phyloP scores from a whole-genome alignment of 1,284 basidiomycete genomes.

The Omphalotus olearius region DNA sequence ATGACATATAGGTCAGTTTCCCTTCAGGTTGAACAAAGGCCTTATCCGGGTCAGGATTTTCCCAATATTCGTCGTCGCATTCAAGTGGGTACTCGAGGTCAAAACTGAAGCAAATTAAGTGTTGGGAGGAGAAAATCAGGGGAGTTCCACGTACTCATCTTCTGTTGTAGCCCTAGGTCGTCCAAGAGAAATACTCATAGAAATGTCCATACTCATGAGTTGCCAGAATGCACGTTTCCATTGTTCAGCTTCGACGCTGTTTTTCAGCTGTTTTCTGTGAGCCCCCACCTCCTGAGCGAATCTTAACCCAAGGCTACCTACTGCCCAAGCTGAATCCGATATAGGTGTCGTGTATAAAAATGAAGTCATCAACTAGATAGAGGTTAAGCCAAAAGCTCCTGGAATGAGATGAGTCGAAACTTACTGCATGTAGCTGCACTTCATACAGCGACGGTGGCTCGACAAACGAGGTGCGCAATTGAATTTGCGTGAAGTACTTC shows the following conservation, averaged over 20 bases:
- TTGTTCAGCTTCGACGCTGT: conserved; percentile 32
- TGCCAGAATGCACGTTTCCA: conserved; percentile 83
- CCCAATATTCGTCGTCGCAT: conserved; percentile 60
- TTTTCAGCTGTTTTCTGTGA: conserved; percentile 35
- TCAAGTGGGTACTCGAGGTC: conserved; percentile 55
- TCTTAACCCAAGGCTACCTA: conserved; percentile 61
- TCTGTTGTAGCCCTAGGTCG: background rate
- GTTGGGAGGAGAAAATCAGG: background rate
- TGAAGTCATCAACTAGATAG: conserved; percentile 8
- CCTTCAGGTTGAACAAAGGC: conserved; percentile 5
- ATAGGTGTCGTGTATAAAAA: conserved; percentile 27
- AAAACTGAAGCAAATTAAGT: conserved; percentile 32
- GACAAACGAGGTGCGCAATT: conserved; percentile 39
- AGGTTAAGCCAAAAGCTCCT: background rate
- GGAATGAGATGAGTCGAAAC: conserved; percentile 14
- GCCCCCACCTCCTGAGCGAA: conserved; percentile 66
- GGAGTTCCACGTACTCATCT: conserved; percentile 1
- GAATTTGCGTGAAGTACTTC: conserved; percentile 53
- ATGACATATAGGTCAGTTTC: conserved; percentile 2
- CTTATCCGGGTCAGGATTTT: conserved; percentile 27
- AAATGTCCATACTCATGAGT: conserved; percentile 4
- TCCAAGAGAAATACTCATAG: background rate
- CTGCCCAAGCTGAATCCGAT: conserved; percentile 57
- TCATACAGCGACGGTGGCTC: conserved; percentile 49
- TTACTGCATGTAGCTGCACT: conserved; percentile 39